A percentile compares a stretch with the other conserved stretches of the same genome.
phyloP scores from a whole-genome alignment of 2,329 filamentous ascomycete genomes.

The Sporothrix curviconia region DNA sequence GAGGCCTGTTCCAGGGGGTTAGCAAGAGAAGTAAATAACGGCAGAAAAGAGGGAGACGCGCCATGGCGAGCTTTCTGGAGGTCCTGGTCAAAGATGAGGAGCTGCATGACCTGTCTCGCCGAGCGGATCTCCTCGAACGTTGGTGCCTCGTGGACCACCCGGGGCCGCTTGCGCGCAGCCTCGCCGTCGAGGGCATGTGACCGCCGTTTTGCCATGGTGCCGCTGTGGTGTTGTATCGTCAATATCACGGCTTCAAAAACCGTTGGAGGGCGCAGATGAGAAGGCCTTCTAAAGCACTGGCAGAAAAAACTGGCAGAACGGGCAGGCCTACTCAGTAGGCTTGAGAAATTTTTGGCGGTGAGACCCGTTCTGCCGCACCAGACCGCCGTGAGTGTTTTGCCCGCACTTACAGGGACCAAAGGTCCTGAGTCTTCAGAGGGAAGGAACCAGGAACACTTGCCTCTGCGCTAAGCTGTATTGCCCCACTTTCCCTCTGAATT shows the following conservation, averaged over 20 bases:
- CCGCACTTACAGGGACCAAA: too few relatives aligned
- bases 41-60: conserved; percentile 26
- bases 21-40: background rate
- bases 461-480: too few relatives aligned
- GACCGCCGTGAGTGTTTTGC: conserved; percentile 11
- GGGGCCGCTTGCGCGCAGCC: conserved; percentile 46
- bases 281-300: background rate
- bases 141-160: conserved; percentile 49
- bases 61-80: conserved; percentile 60
- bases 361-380: background rate
- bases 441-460: too few relatives aligned
- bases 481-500: too few relatives aligned
- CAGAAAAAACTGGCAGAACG: background rate
- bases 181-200: conserved; percentile 34
- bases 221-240: background rate
- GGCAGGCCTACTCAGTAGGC: background rate
- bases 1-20: conserved; percentile 42
- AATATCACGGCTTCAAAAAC: background rate
- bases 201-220: conserved; percentile 40
- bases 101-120: conserved; percentile 59
- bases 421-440: too few relatives aligned
- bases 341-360: conserved; percentile 13
- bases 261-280: background rate
- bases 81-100: conserved; percentile 67
- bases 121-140: conserved; percentile 57